These are phyloP conservation scores for Trichothecium sympodiale DNA, from an alignment of 2,329 filamentous ascomycete species.

Conservation along the genomic window DNA sequence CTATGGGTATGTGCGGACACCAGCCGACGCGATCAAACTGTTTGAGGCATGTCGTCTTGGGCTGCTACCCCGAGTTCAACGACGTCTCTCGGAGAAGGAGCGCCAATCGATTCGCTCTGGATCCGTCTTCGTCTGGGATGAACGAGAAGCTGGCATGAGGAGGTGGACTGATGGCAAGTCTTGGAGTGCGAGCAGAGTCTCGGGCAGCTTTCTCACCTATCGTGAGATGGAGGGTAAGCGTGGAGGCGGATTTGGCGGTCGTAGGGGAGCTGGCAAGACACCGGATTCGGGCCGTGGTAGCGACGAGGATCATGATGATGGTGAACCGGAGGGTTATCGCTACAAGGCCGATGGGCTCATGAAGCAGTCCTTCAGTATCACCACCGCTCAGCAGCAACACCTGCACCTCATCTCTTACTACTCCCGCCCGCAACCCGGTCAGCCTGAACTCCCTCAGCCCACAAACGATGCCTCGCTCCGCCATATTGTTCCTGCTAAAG, in stretches of 20 bases:
- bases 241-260: constrained; percentile 54
- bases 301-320: constrained; percentile 76
- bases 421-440: constrained; percentile 63
- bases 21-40: constrained; percentile 92
- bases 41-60: constrained; percentile 93
- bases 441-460: constrained; percentile 67
- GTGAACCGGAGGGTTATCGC: constrained; percentile 79
- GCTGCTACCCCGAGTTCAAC: constrained; percentile 80
- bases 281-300: constrained; percentile 72
- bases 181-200: constrained; percentile 96
- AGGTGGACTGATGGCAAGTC: constrained; percentile 98
- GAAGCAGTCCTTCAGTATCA: constrained; percentile 99
- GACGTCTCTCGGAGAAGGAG: constrained; percentile 91
- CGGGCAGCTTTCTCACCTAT: constrained; percentile 94
- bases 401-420: constrained; percentile 98
- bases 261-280: constrained; percentile 58
- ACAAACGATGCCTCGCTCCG: constrained; percentile 70
- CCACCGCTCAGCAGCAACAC: constrained; percentile 77
- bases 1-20: constrained; percentile 88
- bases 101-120: constrained; percentile 91
- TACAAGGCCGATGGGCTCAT: constrained; percentile 96
- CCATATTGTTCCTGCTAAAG: constrained; percentile 77
- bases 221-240: constrained; percentile 98
- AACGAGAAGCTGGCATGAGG: constrained; percentile 94
- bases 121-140: constrained; percentile 99